Conservation (phyloP, 2,329 filamentous ascomycete genomes). For the Cadophora sp. region DNA sequence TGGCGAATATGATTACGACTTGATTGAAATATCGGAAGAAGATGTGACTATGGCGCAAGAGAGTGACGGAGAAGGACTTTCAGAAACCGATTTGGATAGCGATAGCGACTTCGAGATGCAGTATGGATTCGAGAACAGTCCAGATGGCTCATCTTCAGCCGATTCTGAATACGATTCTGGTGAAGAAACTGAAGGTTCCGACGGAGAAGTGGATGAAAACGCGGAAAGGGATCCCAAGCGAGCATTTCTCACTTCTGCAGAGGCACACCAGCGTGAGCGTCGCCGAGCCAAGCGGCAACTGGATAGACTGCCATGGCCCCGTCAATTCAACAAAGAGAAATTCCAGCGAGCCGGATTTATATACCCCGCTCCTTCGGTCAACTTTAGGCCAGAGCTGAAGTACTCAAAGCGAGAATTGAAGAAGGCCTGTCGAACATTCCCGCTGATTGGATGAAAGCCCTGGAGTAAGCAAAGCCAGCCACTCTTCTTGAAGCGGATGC, state of each 20-base stretch:
- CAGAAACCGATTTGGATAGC: too few species aligned
- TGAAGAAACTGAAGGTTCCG: neutral
- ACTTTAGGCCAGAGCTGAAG: neutral
- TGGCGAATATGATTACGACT: too few species aligned
- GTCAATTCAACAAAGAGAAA: neutral
- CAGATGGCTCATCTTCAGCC: neutral
- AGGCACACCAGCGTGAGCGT: neutral
- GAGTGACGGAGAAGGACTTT: too few species aligned
- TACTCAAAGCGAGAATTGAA: conserved; percentile 10
- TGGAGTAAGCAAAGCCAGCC: conserved; percentile 3
- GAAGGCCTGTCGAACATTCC: conserved; percentile 3
- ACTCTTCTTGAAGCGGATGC: conserved; percentile 3
- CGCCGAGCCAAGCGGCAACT: neutral
- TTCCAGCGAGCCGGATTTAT: neutral
- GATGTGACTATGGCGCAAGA: too few species aligned
- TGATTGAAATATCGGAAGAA: too few species aligned
- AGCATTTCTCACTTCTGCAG: neutral
- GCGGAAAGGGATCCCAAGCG: neutral
- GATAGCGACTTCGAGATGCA: too few species aligned
- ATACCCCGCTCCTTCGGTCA: neutral
- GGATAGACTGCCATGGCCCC: neutral
- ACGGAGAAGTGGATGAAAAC: neutral
- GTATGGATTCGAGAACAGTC: neutral
- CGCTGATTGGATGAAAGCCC: neutral
- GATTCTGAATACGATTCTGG: neutral